These are phyloP conservation scores for Cladochytrium tenue DNA, from an alignment of 371 early-diverging fungal species.

Conservation along the genomic window DNA sequence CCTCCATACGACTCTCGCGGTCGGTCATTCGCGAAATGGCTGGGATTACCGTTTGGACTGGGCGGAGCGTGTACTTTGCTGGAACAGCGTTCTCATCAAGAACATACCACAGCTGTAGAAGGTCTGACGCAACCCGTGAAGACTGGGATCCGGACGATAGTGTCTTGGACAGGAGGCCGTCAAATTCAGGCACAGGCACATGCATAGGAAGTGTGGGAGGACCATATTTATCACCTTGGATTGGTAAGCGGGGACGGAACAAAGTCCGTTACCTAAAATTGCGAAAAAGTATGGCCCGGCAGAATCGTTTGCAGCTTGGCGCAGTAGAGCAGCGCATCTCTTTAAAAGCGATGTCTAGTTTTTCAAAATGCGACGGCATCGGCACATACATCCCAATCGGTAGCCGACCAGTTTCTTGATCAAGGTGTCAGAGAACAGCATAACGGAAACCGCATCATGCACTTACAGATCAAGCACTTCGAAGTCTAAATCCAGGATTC, in stretches of 20 bases:
- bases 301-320: constrained; percentile 7
- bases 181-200: constrained; percentile 12
- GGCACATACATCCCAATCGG: no score
- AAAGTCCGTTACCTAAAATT: constrained; percentile 16
- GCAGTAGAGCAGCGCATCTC: no score
- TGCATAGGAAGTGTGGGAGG: constrained; percentile 13
- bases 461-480: constrained; percentile 26
- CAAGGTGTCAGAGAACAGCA: no score
- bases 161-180: constrained; percentile 5
- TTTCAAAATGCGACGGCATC: no score
- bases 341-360: no score
- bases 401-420: no score
- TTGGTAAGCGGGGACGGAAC: neutral
- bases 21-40: constrained; percentile 11
- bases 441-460: no score
- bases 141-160: constrained; percentile 1
- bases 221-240: constrained; percentile 26
- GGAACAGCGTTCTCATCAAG: constrained; percentile 20
- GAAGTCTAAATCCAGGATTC: constrained; percentile 21
- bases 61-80: constrained; percentile 12
- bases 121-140: constrained; percentile 4
- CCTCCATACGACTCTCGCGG: constrained; percentile 6
- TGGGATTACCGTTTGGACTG: constrained; percentile 17
- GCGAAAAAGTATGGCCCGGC: constrained; percentile 24
- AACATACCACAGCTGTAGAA: constrained; percentile 25